These are phyloP conservation scores for Epicoccum nigrum DNA, from an alignment of 2,329 filamentous ascomycete species.

Conservation along the genomic window DNA sequence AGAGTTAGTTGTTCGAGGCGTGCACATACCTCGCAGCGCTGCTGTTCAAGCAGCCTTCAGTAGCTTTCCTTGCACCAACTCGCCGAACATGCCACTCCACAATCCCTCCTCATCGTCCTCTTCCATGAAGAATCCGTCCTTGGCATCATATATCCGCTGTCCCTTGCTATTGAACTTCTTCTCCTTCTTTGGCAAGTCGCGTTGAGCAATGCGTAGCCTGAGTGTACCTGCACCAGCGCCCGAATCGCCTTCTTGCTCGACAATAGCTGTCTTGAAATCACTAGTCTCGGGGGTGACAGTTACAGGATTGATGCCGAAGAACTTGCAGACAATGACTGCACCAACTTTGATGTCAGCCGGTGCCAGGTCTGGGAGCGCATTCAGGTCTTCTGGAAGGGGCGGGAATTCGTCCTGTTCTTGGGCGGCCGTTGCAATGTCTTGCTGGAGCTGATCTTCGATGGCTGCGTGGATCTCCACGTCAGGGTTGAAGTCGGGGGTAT, in stretches of 20 bases:
- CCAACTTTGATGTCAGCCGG: constrained; percentile 59
- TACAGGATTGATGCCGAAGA: constrained; percentile 64
- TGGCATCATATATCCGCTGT: constrained; percentile 73
- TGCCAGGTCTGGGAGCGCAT: constrained; percentile 59
- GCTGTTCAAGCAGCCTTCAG: constrained; percentile 26
- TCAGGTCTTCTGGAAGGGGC: constrained; percentile 63
- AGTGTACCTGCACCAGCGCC: constrained; percentile 59
- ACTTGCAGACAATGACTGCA: constrained; percentile 72
- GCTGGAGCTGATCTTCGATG: constrained; percentile 42
- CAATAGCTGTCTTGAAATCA: constrained; percentile 66
- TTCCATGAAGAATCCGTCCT: constrained; percentile 47
- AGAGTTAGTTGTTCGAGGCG: too few species aligned
- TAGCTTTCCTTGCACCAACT: constrained; percentile 39
- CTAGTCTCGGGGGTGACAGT: constrained; percentile 68
- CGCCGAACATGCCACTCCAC: constrained; percentile 34
- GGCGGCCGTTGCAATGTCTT: constrained; percentile 53
- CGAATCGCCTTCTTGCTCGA: constrained; percentile 58
- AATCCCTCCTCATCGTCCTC: constrained; percentile 36
- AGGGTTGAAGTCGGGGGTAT: constrained; percentile 31
- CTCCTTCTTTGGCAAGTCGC: constrained; percentile 65
- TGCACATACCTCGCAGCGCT: too few species aligned
- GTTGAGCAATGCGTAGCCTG: constrained; percentile 69
- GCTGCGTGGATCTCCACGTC: constrained; percentile 30
- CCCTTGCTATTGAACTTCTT: constrained; percentile 72
- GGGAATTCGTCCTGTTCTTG: constrained; percentile 64